phyloP scores from a whole-genome alignment of 495 filamentous ascomycete species.

The Talaromyces proteolyticus region DNA sequence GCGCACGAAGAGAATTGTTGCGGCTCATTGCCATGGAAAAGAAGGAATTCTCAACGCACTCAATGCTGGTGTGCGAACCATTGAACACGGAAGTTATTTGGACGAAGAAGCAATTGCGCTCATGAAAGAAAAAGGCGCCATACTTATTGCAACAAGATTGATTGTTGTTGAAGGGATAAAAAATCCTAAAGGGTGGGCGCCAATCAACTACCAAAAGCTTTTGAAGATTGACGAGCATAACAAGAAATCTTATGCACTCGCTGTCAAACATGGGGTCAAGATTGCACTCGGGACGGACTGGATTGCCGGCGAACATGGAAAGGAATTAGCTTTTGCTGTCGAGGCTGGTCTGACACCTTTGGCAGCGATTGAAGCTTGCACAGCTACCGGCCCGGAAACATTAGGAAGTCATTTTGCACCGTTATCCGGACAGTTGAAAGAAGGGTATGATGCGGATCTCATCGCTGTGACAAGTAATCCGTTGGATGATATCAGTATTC shows the following conservation, averaged over 20 bases:
- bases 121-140: slow-evolving; percentile 37
- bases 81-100: slow-evolving; percentile 39
- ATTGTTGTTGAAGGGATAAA: slow-evolving; percentile 30
- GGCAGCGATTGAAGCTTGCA: slow-evolving; percentile 48
- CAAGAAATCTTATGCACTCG: slow-evolving; percentile 24
- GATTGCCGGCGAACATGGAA: slow-evolving; percentile 33
- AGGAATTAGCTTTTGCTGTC: slow-evolving; percentile 43
- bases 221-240: slow-evolving; percentile 25
- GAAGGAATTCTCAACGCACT: slow-evolving; percentile 44
- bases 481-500: slow-evolving; percentile 36
- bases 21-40: slow-evolving; percentile 46
- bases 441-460: slow-evolving; percentile 43
- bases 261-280: slow-evolving; percentile 19
- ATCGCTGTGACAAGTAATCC: slow-evolving; percentile 39
- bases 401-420: slow-evolving; percentile 34
- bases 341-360: slow-evolving; percentile 43
- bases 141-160: slow-evolving; percentile 38
- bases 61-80: slow-evolving; percentile 34
- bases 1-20: slow-evolving; percentile 35
- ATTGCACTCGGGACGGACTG: slow-evolving; percentile 40
- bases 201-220: slow-evolving; percentile 33
- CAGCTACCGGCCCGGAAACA: slow-evolving; percentile 40
- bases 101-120: slow-evolving; percentile 40
- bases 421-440: slow-evolving; percentile 40
- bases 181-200: slow-evolving; percentile 19